Conservation (phyloP, 495 filamentous ascomycete genomes). For the Tetracladium setigerum region DNA sequence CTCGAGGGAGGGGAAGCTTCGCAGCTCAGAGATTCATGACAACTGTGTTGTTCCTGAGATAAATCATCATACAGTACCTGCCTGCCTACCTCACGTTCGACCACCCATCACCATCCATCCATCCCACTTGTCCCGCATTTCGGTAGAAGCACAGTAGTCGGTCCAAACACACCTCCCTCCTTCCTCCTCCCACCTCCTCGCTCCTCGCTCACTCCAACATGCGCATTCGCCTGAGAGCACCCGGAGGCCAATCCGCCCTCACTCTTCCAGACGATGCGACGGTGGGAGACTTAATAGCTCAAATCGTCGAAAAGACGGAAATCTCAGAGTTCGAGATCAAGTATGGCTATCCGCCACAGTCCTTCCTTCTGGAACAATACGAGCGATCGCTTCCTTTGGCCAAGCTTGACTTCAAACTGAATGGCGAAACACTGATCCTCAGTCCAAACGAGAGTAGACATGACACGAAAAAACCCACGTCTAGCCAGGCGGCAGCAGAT, state of each 20-base stretch:
- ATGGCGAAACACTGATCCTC: conserved; percentile 52
- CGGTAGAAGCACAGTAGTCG: no score
- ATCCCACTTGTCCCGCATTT: no score
- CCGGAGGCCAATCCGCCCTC: conserved; percentile 53
- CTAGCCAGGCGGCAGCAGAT: no score
- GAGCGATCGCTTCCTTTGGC: conserved; percentile 34
- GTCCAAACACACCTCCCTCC: no score
- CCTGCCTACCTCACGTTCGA: no score
- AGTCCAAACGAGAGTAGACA: conserved; percentile 7
- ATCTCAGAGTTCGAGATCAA: conserved; percentile 61
- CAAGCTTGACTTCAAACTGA: conserved; percentile 57
- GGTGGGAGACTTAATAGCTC: conserved; percentile 49
- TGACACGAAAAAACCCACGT: no score
- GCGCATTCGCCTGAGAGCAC: conserved; percentile 56
- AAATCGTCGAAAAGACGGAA: conserved; percentile 49
- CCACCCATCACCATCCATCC: no score
- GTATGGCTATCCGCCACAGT: conserved; percentile 76
- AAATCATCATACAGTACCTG: no score
- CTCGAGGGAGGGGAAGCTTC: no score
- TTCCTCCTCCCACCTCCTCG: neutral
- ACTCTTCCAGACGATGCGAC: conserved; percentile 57
- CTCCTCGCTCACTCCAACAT: conserved; percentile 30
- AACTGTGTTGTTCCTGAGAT: no score
- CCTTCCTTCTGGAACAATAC: conserved; percentile 48
- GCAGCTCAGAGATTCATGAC: no score